Conservation (phyloP, 2,329 filamentous ascomycete species). For the Ceratocystis destructans region DNA sequence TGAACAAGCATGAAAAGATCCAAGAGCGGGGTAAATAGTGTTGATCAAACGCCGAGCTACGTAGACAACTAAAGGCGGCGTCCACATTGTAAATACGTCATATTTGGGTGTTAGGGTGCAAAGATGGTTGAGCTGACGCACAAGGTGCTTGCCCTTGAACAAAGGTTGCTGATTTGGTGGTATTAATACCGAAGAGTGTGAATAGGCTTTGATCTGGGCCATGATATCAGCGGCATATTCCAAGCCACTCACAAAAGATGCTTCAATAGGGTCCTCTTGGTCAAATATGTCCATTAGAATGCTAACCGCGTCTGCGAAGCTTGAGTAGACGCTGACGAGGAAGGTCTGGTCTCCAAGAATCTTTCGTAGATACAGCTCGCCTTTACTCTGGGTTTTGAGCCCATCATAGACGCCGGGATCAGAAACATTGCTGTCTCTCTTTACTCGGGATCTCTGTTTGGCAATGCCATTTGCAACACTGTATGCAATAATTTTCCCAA, state of each 20-base stretch:
- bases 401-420: neutral
- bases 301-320: conserved; percentile 65
- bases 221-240: conserved; percentile 49
- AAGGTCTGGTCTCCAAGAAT: conserved; percentile 55
- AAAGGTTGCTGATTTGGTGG: conserved; percentile 74
- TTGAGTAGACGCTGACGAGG: conserved; percentile 45
- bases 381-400: conserved; percentile 1
- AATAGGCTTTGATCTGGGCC: conserved; percentile 52
- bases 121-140: conserved; percentile 63
- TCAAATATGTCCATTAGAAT: conserved; percentile 64
- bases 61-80: conserved; percentile 56
- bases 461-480: conserved; percentile 49
- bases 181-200: conserved; percentile 50
- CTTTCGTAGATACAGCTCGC: conserved; percentile 27
- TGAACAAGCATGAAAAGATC: conserved; percentile 73
- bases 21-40: conserved; percentile 67
- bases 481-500: conserved; percentile 71
- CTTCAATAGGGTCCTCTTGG: conserved; percentile 61
- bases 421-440: neutral
- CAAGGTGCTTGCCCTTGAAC: conserved; percentile 65
- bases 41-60: conserved; percentile 67
- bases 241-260: conserved; percentile 47
- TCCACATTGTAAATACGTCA: conserved; percentile 56
- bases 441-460: conserved; percentile 12
- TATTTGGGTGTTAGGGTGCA: conserved; percentile 53